A percentile compares a stretch with the other conserved stretches of the same genome.
Conservation (phyloP, 257 asterid species). For the Eustoma russellianum region DNA sequence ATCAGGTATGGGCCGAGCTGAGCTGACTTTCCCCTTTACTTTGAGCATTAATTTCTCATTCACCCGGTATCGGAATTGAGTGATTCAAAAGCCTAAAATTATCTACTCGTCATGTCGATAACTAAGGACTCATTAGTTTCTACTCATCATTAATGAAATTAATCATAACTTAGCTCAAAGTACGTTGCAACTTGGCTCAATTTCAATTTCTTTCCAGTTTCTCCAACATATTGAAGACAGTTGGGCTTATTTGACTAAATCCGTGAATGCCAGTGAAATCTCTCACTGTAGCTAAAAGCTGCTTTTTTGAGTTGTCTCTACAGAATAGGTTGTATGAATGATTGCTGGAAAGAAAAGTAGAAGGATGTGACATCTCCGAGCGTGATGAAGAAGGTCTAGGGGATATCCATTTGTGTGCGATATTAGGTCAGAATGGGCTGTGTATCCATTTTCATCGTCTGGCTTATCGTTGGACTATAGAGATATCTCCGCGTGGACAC, state of each 20-base stretch:
- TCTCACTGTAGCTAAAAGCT: slow-evolving; percentile 63
- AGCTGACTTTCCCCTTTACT: too few relatives aligned
- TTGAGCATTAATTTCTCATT: too few relatives aligned
- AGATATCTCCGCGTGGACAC: slow-evolving; percentile 94
- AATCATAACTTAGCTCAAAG: too few relatives aligned
- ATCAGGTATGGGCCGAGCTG: too few relatives aligned
- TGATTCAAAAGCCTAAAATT: too few relatives aligned
- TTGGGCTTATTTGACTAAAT: slow-evolving; percentile 50
- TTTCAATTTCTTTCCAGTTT: too few relatives aligned
- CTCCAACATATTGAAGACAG: slow-evolving; percentile 30
- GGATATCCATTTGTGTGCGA: slow-evolving; percentile 87
- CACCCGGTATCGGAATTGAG: too few relatives aligned
- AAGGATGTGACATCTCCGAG: slow-evolving; percentile 53
- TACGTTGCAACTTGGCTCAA: too few relatives aligned
- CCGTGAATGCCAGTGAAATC: slow-evolving; percentile 40
- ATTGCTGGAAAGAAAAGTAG: slow-evolving; percentile 64
- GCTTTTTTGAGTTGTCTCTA: slow-evolving; percentile 65
- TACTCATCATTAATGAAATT: too few relatives aligned
- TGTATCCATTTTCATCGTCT: slow-evolving; percentile 65
- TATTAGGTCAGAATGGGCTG: slow-evolving; percentile 92
- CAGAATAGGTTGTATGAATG: slow-evolving; percentile 67
- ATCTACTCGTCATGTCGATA: too few relatives aligned
- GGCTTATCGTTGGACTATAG: slow-evolving; percentile 87
- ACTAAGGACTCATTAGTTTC: too few relatives aligned
- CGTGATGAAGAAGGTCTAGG: slow-evolving; percentile 92